Percentiles rank a stretch among this genome's conserved stretches.
Evolutionary conservation across 371 early-diverging fungal species (phyloP).

Genomic region (Amoeboaphelidium protococcarum): DNA sequence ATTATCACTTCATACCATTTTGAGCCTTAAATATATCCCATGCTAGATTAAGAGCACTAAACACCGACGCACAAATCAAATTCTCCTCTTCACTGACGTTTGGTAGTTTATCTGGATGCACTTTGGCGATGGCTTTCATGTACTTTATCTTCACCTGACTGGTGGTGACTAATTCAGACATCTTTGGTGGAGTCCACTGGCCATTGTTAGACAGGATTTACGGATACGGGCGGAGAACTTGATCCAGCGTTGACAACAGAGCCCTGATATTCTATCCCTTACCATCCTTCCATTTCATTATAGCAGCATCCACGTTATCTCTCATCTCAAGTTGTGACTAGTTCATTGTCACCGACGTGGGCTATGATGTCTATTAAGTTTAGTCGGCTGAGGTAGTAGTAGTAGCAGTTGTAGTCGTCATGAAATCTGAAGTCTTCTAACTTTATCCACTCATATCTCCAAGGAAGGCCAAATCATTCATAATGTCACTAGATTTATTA

Average conservation of each 20-base stretch:
- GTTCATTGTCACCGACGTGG: too few species aligned
- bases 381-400: too few species aligned
- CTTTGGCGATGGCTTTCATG: slow-evolving; percentile 66
- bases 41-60: slow-evolving; percentile 66
- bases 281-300: slow-evolving; percentile 39
- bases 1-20: slow-evolving; percentile 27
- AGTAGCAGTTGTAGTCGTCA: too few species aligned
- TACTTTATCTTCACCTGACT: slow-evolving; percentile 66
- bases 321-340: too few species aligned
- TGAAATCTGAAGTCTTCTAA: too few species aligned
- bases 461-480: too few species aligned
- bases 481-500: too few species aligned
- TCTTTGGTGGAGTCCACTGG: slow-evolving; percentile 38
- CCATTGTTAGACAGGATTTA: too few species aligned
- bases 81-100: slow-evolving; percentile 35
- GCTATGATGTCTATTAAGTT: too few species aligned
- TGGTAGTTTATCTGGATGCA: slow-evolving; percentile 82
- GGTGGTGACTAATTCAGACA: slow-evolving; percentile 57
- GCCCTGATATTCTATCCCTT: slow-evolving; percentile 76
- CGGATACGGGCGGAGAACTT: slow-evolving; percentile 43
- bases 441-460: too few species aligned
- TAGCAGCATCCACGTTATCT: too few species aligned
- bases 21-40: slow-evolving; percentile 67
- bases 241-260: slow-evolving; percentile 49
- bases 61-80: slow-evolving; percentile 63